Conservation (phyloP, 1,284 basidiomycete genomes). For the Exobasidium cylindrosporum region DNA sequence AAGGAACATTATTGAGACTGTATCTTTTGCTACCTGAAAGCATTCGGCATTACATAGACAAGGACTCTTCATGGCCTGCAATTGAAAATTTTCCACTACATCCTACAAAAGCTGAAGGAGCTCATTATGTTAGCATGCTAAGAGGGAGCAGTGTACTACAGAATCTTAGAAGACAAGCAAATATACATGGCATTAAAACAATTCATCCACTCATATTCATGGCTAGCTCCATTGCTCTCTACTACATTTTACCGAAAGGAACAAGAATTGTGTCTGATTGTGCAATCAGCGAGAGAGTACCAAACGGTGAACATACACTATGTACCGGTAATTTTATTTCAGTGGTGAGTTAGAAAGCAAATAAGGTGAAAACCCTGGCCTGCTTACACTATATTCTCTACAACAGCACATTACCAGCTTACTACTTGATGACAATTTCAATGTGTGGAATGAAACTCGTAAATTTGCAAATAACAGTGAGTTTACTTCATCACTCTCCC, state of each 20-base stretch:
- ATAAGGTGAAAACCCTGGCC: too few relatives aligned
- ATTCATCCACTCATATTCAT: not conserved
- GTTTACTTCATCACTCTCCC: not conserved
- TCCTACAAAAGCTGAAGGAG: not conserved
- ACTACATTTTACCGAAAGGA: not conserved
- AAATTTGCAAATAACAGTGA: not conserved
- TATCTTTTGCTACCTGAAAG: not conserved
- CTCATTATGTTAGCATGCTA: not conserved
- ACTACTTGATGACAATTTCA: not conserved
- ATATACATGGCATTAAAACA: not conserved
- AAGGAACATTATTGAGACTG: not conserved
- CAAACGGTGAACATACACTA: not conserved
- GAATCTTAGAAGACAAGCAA: not conserved
- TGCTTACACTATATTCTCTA: not conserved
- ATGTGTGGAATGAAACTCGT: not conserved
- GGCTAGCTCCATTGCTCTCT: not conserved
- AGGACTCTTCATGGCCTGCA: not conserved
- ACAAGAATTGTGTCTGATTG: not conserved
- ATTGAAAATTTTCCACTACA: not conserved
- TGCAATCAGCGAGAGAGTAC: not conserved
- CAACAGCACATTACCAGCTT: not conserved
- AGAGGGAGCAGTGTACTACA: not conserved
- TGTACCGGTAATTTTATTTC: not conserved
- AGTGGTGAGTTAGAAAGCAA: not conserved
- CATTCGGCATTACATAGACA: not conserved